phyloP scores from a whole-genome alignment of 1,139 yeast species.

The Blastobotrys proliferans region DNA sequence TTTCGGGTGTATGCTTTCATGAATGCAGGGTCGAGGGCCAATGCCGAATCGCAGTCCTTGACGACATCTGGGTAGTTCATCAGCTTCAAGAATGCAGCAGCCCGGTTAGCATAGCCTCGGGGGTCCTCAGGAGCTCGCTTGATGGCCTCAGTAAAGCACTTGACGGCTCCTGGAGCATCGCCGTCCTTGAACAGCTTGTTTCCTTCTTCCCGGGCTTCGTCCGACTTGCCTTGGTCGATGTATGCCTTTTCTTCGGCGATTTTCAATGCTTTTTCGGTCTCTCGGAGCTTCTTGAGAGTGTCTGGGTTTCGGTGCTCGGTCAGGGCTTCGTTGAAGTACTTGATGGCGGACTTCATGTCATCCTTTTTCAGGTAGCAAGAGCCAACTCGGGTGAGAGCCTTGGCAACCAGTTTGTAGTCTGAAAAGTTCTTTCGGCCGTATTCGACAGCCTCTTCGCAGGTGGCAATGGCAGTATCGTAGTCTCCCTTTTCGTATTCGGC shows the following conservation, averaged over 20 bases:
- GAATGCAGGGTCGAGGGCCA: slow-evolving; percentile 80
- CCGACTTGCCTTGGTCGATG: slow-evolving; percentile 88
- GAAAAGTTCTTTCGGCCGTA: slow-evolving; percentile 87
- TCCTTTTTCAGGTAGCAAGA: slow-evolving; percentile 71
- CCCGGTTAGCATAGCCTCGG: slow-evolving; percentile 96
- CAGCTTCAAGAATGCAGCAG: slow-evolving; percentile 91
- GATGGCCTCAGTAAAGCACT: slow-evolving; percentile 90
- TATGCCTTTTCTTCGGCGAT: slow-evolving; percentile 71
- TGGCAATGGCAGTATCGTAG: slow-evolving; percentile 73
- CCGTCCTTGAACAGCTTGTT: slow-evolving; percentile 83
- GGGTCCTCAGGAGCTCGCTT: slow-evolving; percentile 96
- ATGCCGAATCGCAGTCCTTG: slow-evolving; percentile 86
- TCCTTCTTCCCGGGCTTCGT: slow-evolving; percentile 91
- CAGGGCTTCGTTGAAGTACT: slow-evolving; percentile 79
- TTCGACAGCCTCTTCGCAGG: slow-evolving; percentile 80
- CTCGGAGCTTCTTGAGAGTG: slow-evolving; percentile 79
- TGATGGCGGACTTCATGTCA: slow-evolving; percentile 69
- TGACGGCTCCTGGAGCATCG: slow-evolving; percentile 97
- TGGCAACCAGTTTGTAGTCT: slow-evolving; percentile 87
- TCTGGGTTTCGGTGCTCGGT: slow-evolving; percentile 98
- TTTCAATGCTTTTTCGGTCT: slow-evolving; percentile 82
- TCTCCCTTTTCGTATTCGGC: slow-evolving; percentile 97
- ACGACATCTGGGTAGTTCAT: slow-evolving; percentile 98
- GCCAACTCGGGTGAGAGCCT: slow-evolving; percentile 91
- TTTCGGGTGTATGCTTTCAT: slow-evolving; percentile 95